Evolutionary conservation across 441 rosid genomes (phyloP), one percentile per base, ranked within the genome.

Genomic region (Erysimum pusillum): DNA sequence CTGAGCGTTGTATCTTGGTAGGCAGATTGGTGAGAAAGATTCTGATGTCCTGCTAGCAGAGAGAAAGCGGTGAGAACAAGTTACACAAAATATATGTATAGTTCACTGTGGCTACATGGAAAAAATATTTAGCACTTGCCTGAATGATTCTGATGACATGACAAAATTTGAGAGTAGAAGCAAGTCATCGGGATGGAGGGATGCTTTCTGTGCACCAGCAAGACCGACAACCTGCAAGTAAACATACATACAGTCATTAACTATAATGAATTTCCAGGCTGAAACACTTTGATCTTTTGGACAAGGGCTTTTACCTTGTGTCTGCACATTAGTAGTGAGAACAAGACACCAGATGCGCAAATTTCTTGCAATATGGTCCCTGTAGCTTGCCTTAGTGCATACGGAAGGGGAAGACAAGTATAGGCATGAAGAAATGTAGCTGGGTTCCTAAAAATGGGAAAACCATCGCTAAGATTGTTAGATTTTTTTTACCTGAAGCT

Each of bases 341-440:
- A 96, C 71, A 93, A 86, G 59, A 92, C 96, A 73, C 97, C 97
- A 57, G 98, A 96, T 54, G 91, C 99, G 39, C 97, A 91, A 77
- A 96, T 83, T 60, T 96, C 99, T 82, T 96, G 99, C 93, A 96
- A 80, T 79, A 92, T 87, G 58, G 96, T 94, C 74, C 96, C 92
- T 9, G 96, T 90, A 74, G 96, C 97, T 79, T 91, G 97, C 77
- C 99, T 90, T 84, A 94, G 86, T 44, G 88, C 89, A 81, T 85
- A 86, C 49, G 91, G 87, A 81, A 96, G 96, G 67, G 99, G 98
- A 86, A 96, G 98, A 83, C 99, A 96, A 61, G 99, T 88, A 82
- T 96, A 93, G 56, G 97, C 97, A 87, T 91, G 98, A 75, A 96
- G 94, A 89, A 96, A 96, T 39, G 98, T 85, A 64, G 97, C 97